A percentile compares a stretch with the other conserved stretches of the same genome.
These are phyloP conservation scores for Pseudoneurospora amorphoporcata DNA, from an alignment of 495 filamentous ascomycete genomes.

Conservation along the genomic window DNA sequence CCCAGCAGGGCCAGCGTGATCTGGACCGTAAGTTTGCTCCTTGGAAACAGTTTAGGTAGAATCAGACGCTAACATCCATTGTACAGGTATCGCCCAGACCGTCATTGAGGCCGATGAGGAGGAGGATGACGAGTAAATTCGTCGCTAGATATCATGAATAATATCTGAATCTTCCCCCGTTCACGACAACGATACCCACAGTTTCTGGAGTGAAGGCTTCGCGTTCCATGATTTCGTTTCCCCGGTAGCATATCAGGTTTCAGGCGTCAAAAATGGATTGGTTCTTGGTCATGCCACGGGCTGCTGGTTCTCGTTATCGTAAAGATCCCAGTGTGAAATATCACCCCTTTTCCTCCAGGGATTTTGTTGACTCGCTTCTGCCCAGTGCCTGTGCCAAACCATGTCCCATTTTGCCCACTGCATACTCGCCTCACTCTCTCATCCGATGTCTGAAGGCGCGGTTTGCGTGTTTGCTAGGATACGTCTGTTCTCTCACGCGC, in stretches of 20 bases:
- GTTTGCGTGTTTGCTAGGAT: neutral
- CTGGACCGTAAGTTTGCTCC: constrained; percentile 61
- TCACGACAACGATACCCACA: neutral
- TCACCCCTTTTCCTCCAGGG: constrained; percentile 31
- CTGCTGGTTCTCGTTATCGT: neutral
- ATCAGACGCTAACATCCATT: neutral
- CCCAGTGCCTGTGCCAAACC: neutral
- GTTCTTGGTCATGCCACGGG: constrained; percentile 20
- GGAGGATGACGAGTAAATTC: constrained; percentile 48
- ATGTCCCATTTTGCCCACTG: neutral
- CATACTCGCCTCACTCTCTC: neutral
- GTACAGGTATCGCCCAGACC: constrained; percentile 57
- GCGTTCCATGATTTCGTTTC: constrained; percentile 21
- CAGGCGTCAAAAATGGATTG: constrained; percentile 30
- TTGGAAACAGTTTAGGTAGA: no score
- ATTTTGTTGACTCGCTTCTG: constrained; percentile 35
- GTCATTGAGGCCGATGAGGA: constrained; percentile 62
- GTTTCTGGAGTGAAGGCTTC: constrained; percentile 6
- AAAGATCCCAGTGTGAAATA: neutral
- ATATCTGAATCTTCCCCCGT: neutral
- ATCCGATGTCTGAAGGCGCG: neutral
- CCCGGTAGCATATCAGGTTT: constrained; percentile 27
- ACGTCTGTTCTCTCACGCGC: neutral
- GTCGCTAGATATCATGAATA: constrained; percentile 3
- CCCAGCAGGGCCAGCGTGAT: constrained; percentile 95